Conservation (phyloP, 495 filamentous ascomycete genomes). For the Amniculicola lignicola region DNA sequence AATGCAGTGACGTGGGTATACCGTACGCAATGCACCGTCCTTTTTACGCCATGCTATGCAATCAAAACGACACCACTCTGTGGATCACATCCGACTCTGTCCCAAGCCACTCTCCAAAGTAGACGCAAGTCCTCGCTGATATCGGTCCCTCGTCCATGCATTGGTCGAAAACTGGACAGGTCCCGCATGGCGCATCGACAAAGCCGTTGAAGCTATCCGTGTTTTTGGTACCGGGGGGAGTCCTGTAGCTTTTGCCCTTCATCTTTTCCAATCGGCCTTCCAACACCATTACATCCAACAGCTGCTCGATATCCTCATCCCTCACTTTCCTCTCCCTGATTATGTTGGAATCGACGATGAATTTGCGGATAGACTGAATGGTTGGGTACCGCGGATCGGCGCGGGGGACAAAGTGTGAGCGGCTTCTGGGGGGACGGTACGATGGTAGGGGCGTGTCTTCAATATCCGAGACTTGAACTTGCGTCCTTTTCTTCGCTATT, state of each 20-base stretch:
- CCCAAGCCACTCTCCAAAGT: constrained; percentile 77
- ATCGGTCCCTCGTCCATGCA: constrained; percentile 87
- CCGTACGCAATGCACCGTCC: neutral
- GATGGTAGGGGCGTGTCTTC: constrained; percentile 4
- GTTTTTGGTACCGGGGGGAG: neutral
- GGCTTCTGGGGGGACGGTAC: constrained; percentile 11
- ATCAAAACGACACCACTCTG: neutral
- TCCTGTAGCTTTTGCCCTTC: constrained; percentile 26
- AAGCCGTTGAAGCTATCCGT: constrained; percentile 56
- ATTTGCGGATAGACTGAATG: constrained; percentile 64
- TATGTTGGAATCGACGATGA: constrained; percentile 63
- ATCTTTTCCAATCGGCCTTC: constrained; percentile 68
- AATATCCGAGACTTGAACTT: constrained; percentile 15
- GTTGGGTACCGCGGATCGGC: constrained; percentile 74
- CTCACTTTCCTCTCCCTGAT: constrained; percentile 59
- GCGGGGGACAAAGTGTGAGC: constrained; percentile 50
- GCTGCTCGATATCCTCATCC: constrained; percentile 70
- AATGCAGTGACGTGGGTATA: too few relatives aligned
- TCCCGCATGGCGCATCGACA: constrained; percentile 84
- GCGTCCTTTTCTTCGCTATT: constrained; percentile 22
- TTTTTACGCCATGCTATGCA: constrained; percentile 4
- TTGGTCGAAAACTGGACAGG: constrained; percentile 89
- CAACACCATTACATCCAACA: constrained; percentile 80
- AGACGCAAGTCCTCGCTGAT: constrained; percentile 84
- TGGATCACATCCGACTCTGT: constrained; percentile 6